phyloP scores from a whole-genome alignment of 257 asterid species.

The Ballota nigra region DNA sequence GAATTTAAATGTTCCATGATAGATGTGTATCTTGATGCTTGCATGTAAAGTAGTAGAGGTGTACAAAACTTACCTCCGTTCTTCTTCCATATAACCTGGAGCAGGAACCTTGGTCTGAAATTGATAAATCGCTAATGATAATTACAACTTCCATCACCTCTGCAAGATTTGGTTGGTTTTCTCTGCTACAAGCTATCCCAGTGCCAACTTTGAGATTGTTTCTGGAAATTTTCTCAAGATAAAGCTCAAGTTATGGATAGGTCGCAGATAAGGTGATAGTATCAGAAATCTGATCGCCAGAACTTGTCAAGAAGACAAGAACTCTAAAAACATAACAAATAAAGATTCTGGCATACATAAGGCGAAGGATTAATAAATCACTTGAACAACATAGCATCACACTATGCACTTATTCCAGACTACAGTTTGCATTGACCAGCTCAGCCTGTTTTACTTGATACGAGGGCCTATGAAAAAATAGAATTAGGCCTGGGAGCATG shows the following conservation, averaged over 20 bases:
- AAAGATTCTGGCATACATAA: neutral
- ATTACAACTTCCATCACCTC: slow-evolving; percentile 72
- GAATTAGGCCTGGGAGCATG: neutral
- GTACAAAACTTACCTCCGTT: slow-evolving; percentile 69
- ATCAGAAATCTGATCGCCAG: neutral
- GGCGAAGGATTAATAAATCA: neutral
- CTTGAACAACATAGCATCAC: slow-evolving; percentile 1
- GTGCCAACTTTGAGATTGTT: slow-evolving; percentile 69
- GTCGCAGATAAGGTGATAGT: slow-evolving; percentile 4
- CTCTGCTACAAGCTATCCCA: slow-evolving; percentile 57
- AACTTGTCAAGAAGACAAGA: slow-evolving; percentile 2
- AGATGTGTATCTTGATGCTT: neutral
- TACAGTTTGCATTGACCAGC: neutral
- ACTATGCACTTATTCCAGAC: neutral
- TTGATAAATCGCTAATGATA: slow-evolving; percentile 51
- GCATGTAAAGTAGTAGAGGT: neutral
- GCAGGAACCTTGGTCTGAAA: slow-evolving; percentile 48
- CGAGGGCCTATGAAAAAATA: neutral
- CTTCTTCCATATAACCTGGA: slow-evolving; percentile 40
- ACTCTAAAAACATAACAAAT: neutral
- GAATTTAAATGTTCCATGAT: neutral
- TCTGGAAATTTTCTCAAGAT: slow-evolving; percentile 39
- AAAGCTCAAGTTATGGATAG: slow-evolving; percentile 12
- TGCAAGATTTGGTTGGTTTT: slow-evolving; percentile 35
- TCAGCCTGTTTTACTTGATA: neutral